Evolutionary conservation across 257 asterid species (phyloP).

Genomic region (Solanum sejunctum): DNA sequence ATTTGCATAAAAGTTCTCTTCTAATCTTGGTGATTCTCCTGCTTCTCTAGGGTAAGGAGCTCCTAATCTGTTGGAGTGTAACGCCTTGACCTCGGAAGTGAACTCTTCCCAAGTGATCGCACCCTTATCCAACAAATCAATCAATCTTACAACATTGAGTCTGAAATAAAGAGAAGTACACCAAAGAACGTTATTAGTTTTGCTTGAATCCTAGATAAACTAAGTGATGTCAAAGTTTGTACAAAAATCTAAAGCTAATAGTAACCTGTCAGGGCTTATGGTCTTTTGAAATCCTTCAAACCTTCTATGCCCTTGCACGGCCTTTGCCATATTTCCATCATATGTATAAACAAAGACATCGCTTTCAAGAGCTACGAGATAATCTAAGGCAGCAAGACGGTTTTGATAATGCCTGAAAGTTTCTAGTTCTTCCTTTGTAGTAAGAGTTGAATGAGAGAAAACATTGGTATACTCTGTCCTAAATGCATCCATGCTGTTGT

Average conservation of each 20-base stretch:
- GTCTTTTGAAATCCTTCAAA: slow-evolving; percentile 49
- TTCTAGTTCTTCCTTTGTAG: slow-evolving; percentile 31
- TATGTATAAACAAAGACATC: slow-evolving; percentile 52
- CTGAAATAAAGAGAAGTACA: slow-evolving; percentile 11
- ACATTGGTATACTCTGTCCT: slow-evolving; percentile 34
- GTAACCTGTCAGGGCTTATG: slow-evolving; percentile 49
- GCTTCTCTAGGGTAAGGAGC: slow-evolving; percentile 36
- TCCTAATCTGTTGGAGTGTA: slow-evolving; percentile 41
- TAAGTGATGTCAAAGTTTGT: neutral
- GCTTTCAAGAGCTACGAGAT: slow-evolving; percentile 51
- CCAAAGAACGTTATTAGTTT: neutral
- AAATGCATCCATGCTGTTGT: slow-evolving; percentile 38
- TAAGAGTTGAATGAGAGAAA: slow-evolving; percentile 43
- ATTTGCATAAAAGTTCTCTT: slow-evolving; percentile 59
- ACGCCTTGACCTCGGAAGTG: slow-evolving; percentile 23
- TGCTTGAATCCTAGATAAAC: neutral
- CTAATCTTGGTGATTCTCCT: slow-evolving; percentile 29
- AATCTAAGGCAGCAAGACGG: slow-evolving; percentile 65
- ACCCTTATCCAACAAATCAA: slow-evolving; percentile 35
- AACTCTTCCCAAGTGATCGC: slow-evolving; percentile 34
- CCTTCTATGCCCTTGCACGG: slow-evolving; percentile 62
- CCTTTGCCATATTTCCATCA: slow-evolving; percentile 73
- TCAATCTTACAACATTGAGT: slow-evolving; percentile 31
- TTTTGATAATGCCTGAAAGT: slow-evolving; percentile 35
- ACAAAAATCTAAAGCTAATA: neutral